Evolutionary conservation across 208 protist genomes (phyloP), one percentile per base, ranked within the genome.

Genomic region (Crithidia expoeki): DNA sequence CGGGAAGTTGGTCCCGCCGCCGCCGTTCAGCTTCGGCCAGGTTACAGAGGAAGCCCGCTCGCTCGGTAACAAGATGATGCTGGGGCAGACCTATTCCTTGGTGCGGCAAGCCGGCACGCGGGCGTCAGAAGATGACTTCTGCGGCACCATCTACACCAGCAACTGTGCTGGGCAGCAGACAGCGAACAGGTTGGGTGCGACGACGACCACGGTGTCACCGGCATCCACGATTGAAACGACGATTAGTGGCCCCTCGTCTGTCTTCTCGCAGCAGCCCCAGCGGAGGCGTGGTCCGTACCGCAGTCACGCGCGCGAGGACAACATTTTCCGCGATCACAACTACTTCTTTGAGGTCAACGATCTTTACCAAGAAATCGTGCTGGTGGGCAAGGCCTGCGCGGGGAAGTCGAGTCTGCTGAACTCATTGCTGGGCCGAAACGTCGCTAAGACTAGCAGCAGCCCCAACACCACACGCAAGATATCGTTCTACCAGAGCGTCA

Each of bases 261-360:
- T 30, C 21, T 62, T 52, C 14, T 32, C 55, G 27, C 12, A 14
- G 40, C 52, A 12, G 17, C 46, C 55, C n/a, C 12, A 14, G 40
- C 52, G 4, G 17, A 33, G 47, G 56, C 55, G 23, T 11, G 17
- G 57, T 27, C 62, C 65, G 50, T 74, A 88, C 63, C 77, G 77
- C 62, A 57, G 84, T 46, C 60, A 72, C 11, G 63, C 80, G 27
- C 76, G 79, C 17, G 79, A 91, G 53, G 62, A 76, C 11, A 93
- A 86, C 68, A 55, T 91, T 32, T 96, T 90, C 60, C 80, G 86
- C 52, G 85, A 92, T 66, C 88, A 96, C 74, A 90, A 85, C 72
- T 95, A 89, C 78, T 95, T 95, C 72, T 97, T 97, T 73, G 93
- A 97, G 72, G 79, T 97, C 21, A 94, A 94, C 64, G 85, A 97